Conservation (phyloP, 352 stramenopile genomes). For the Aphanomyces astaci region DNA sequence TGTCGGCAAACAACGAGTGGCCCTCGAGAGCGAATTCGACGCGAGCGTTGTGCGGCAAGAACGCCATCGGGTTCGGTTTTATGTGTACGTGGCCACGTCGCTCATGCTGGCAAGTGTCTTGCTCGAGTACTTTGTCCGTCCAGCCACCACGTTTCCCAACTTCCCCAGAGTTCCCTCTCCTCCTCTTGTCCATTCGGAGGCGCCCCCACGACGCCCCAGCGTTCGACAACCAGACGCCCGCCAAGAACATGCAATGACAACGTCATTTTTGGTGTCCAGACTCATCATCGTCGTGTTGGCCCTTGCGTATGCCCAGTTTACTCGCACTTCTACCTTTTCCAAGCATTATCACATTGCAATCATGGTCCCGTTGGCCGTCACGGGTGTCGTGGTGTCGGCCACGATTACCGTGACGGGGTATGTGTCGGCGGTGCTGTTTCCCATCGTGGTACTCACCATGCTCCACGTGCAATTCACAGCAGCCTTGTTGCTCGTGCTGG, state of each 20-base stretch:
- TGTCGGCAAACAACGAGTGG: slow-evolving; percentile 67
- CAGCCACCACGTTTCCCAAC: not conserved
- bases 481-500: slow-evolving; percentile 55
- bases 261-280: slow-evolving; percentile 1
- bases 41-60: slow-evolving; percentile 62
- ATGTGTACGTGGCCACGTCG: not conserved
- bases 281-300: slow-evolving; percentile 54
- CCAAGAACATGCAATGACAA: not conserved
- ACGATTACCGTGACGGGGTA: slow-evolving; percentile 77
- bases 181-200: too few relatives aligned
- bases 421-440: slow-evolving; percentile 69
- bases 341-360: slow-evolving; percentile 70
- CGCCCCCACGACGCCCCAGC: not conserved
- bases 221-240: not conserved
- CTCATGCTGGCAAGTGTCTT: slow-evolving; percentile 7
- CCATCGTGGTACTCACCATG: slow-evolving; percentile 70
- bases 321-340: slow-evolving; percentile 56
- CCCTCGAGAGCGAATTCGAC: slow-evolving; percentile 67
- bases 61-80: slow-evolving; percentile 37
- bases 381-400: slow-evolving; percentile 65
- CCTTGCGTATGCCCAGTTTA: slow-evolving; percentile 60
- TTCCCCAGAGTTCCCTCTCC: too few relatives aligned
- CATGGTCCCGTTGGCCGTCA: slow-evolving; percentile 49
- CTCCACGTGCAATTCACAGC: slow-evolving; percentile 79
- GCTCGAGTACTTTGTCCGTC: slow-evolving; percentile 9